These are phyloP conservation scores for Dryas alaskensis DNA, from an alignment of 306 rosid genomes.

Conservation along the genomic window DNA sequence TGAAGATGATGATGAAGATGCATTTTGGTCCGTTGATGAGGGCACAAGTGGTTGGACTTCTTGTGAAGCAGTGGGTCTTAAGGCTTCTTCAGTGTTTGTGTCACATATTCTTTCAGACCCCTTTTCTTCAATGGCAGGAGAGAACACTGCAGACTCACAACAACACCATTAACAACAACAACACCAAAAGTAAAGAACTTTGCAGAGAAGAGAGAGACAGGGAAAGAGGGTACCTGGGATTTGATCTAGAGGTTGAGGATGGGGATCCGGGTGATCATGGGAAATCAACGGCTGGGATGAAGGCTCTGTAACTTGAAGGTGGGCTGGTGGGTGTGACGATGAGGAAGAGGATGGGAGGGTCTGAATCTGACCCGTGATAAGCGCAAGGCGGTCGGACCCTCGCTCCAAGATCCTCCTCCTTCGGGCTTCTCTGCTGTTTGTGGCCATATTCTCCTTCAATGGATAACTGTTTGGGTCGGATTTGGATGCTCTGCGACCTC, in stretches of 20 bases:
- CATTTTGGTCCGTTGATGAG: conserved; percentile 15
- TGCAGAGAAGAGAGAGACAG: conserved; percentile 1
- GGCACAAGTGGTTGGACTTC: conserved; percentile 17
- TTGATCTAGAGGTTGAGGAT: conserved; percentile 17
- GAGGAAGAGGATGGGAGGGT: conserved; percentile 25
- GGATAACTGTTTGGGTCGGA: not conserved
- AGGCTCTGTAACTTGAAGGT: conserved; percentile 4
- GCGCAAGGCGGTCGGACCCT: conserved; percentile 76
- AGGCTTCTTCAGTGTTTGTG: conserved; percentile 6
- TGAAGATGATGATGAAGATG: conserved; percentile 5
- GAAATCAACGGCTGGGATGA: conserved; percentile 32
- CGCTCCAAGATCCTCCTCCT: conserved; percentile 61
- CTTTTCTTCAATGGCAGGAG: conserved; percentile 30
- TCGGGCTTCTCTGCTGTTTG: conserved; percentile 55
- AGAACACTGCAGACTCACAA: conserved; percentile 36
- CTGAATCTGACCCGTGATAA: conserved; percentile 65
- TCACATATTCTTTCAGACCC: conserved; percentile 20
- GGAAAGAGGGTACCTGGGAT: conserved; percentile 36
- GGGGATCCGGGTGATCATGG: conserved; percentile 21
- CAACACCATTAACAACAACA: conserved; percentile 3
- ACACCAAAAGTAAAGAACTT: conserved; percentile 1
- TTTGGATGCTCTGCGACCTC: not conserved
- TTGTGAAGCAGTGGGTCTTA: conserved; percentile 28
- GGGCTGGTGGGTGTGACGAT: conserved; percentile 17
- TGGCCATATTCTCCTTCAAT: conserved; percentile 43